Evolutionary conservation across 257 asterid genomes (phyloP).

Genomic region (Solanum peruvianum): DNA sequence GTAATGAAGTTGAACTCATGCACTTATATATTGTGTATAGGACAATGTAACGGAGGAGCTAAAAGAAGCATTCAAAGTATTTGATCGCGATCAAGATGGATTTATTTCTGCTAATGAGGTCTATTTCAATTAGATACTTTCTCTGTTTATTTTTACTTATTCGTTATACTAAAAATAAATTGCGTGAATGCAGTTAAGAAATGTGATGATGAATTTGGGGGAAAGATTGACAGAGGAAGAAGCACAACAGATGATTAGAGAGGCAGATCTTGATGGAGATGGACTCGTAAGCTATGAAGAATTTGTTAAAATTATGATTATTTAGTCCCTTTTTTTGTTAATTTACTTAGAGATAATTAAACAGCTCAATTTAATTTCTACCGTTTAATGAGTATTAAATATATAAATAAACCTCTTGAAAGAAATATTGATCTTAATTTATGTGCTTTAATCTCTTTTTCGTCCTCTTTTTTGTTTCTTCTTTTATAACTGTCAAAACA

Average conservation of each 20-base stretch:
- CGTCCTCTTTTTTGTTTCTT: too few species aligned
- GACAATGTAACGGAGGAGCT: slow-evolving; percentile 48
- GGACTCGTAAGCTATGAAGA: slow-evolving; percentile 60
- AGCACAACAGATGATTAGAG: slow-evolving; percentile 64
- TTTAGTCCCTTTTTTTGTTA: not conserved
- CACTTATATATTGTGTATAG: slow-evolving; percentile 7
- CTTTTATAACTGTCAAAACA: not conserved
- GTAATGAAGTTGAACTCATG: not conserved
- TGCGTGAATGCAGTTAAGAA: slow-evolving; percentile 32
- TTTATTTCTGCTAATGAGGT: slow-evolving; percentile 65
- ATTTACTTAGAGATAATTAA: not conserved
- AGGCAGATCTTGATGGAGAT: slow-evolving; percentile 61
- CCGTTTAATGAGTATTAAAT: not conserved
- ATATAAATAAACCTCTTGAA: not conserved
- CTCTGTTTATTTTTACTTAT: too few species aligned
- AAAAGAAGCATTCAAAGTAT: slow-evolving; percentile 65
- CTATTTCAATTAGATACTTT: too few species aligned
- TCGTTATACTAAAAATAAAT: not conserved
- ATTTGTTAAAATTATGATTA: slow-evolving; percentile 53
- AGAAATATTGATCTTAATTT: not conserved
- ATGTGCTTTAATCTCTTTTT: not conserved
- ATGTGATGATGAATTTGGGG: slow-evolving; percentile 68
- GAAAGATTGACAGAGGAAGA: slow-evolving; percentile 61
- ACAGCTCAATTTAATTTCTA: not conserved
- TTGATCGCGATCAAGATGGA: slow-evolving; percentile 74